Evolutionary conservation across 1,139 yeast genomes (phyloP), one percentile per base, ranked within the genome.

Genomic region (Schwanniomyces etchellsii): DNA sequence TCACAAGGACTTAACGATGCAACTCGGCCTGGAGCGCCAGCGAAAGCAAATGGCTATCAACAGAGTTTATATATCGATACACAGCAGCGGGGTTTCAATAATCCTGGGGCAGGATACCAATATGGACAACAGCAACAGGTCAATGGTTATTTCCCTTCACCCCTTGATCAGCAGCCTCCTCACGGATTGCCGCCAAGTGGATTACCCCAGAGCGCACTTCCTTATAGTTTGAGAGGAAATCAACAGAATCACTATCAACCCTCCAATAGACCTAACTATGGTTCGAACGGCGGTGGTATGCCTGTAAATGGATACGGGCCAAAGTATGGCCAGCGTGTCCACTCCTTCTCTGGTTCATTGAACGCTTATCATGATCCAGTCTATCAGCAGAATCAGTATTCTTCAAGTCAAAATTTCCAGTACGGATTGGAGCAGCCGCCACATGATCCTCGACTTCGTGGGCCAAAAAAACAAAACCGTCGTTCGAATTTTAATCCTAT

Each of bases 141-240:
- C 4, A 37, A 38, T 32, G 44, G 42, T 5, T 43, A 36, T 32
- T 35, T 37, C 16, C 41, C 27, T 15, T 34, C 42, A 12, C 45
- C 48, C 16, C 30, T 43, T 30, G 64, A 57, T 26, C 64, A 57
- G 36, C 50, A 43, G 16, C 64, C 60, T 10, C 66, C 65, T 2
- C 62, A 60, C 31, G 65, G 63, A 1, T 50, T 59, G 25, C 64
- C 65, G n/a, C 35, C 55, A n/a, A 55, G 52, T 28, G 64, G 64
- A 2, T 35, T 57, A 38, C 55, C 62, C 1, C 47, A 44, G n/a
- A 52, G 49, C 30, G 47, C 47, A 23, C 43, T 56, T 14, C 62
- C 63, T 4, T 48, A 55, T 10, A 50, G 48, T 32, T 48, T 57
- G 32, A 40, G 52, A 33, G 44, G 29, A 12, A 30, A 30, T 20